These are phyloP conservation scores for Trichomonascaceae sp. DNA, from an alignment of 1,139 yeast genomes.

Conservation along the genomic window DNA sequence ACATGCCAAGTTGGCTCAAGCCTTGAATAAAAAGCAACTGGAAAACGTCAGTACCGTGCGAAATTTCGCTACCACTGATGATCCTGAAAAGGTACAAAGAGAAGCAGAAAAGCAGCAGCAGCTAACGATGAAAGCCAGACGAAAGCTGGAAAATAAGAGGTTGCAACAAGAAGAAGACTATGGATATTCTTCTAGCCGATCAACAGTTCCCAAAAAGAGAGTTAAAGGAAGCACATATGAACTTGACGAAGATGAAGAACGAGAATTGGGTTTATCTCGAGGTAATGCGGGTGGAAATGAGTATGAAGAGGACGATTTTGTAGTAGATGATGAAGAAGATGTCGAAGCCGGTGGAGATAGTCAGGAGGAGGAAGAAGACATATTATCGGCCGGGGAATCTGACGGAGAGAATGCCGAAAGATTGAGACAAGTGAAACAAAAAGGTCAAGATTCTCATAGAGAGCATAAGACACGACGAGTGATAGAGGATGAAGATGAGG, in stretches of 20 bases:
- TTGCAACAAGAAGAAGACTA: slow-evolving; percentile 60
- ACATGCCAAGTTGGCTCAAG: slow-evolving; percentile 72
- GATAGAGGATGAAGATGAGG: slow-evolving; percentile 57
- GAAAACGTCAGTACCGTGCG: slow-evolving; percentile 48
- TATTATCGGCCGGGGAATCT: slow-evolving; percentile 36
- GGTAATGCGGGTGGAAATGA: slow-evolving; percentile 39
- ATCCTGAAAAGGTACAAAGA: slow-evolving; percentile 81
- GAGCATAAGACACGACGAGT: slow-evolving; percentile 31
- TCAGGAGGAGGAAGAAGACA: slow-evolving; percentile 21
- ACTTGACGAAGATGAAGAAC: slow-evolving; percentile 32
- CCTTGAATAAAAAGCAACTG: slow-evolving; percentile 62
- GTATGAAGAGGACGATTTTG: slow-evolving; percentile 49
- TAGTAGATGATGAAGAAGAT: slow-evolving; percentile 44
- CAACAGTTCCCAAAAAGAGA: slow-evolving; percentile 2
- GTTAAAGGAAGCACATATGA: slow-evolving; percentile 12
- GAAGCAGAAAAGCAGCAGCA: slow-evolving; percentile 73
- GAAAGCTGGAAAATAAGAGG: slow-evolving; percentile 48
- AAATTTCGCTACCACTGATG: slow-evolving; percentile 72
- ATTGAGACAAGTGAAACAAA: slow-evolving; percentile 52
- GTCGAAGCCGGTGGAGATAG: slow-evolving; percentile 39
- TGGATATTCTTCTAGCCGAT: slow-evolving; percentile 8
- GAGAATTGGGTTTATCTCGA: slow-evolving; percentile 24
- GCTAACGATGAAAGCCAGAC: slow-evolving; percentile 35
- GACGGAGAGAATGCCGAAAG: slow-evolving; percentile 48
- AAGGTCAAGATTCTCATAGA: slow-evolving; percentile 47